Conservation (phyloP, 345 rosid genomes). For the Hibiscus trionum region DNA sequence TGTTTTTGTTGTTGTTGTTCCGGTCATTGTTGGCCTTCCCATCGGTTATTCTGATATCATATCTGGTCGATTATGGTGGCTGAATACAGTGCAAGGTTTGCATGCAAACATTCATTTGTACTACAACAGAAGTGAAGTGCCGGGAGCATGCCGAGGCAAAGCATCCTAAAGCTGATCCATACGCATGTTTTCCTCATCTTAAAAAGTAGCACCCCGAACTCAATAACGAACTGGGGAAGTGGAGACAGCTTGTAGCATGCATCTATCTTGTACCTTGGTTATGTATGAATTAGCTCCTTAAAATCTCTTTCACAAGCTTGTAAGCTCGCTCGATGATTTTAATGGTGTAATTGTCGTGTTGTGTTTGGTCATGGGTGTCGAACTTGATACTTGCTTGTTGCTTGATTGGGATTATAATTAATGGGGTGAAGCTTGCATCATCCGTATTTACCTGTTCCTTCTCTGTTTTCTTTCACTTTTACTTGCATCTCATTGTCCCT, state of each 20-base stretch:
- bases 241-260: neutral
- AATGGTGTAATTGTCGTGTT: neutral
- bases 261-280: conserved; percentile 2
- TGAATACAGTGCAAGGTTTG: conserved; percentile 30
- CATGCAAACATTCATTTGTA: conserved; percentile 34
- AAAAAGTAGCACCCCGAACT: conserved; percentile 1
- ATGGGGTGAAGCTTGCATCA: neutral
- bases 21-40: neutral
- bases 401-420: neutral
- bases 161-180: conserved; percentile 19
- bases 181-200: conserved; percentile 21
- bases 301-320: neutral
- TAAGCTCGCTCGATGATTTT: neutral
- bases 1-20: conserved; percentile 6
- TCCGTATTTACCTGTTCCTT: neutral
- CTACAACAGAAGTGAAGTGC: conserved; percentile 32
- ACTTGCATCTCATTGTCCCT: neutral
- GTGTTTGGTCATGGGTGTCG: neutral
- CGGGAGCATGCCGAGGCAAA: conserved; percentile 31
- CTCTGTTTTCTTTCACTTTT: neutral
- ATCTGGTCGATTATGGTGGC: neutral
- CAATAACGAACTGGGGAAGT: neutral
- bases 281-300: neutral
- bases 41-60: neutral
- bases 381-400: neutral